These are phyloP conservation scores for Paecilomyces dactylethromorphus DNA, from an alignment of 2,329 filamentous ascomycete genomes.

Conservation along the genomic window DNA sequence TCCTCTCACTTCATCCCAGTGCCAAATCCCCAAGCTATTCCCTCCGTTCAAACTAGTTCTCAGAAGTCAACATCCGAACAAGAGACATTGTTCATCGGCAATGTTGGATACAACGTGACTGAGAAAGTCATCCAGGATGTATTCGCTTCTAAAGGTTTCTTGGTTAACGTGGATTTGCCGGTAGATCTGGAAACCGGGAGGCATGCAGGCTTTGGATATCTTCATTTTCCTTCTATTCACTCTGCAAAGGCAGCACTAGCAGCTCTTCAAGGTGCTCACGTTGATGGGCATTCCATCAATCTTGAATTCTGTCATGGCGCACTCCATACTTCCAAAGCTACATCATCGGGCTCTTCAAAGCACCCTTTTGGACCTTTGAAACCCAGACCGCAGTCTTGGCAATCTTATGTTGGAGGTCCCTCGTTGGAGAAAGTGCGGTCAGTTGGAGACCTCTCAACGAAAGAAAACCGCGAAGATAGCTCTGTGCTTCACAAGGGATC, in stretches of 20 bases:
- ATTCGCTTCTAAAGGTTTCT: conserved; percentile 30
- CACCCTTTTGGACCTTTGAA: neutral
- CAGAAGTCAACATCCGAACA: conserved; percentile 1
- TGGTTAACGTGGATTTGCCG: conserved; percentile 28
- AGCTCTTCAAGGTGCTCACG: conserved; percentile 27
- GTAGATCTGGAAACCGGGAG: conserved; percentile 23
- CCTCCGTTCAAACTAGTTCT: neutral
- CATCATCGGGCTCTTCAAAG: conserved; percentile 11
- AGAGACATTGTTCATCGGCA: conserved; percentile 32
- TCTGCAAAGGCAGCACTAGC: conserved; percentile 30
- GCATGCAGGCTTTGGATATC: conserved; percentile 36
- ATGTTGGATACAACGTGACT: conserved; percentile 32
- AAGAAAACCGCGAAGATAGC: neutral
- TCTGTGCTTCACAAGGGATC: neutral
- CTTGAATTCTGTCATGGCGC: conserved; percentile 29
- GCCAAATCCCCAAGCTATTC: neutral
- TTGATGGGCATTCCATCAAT: conserved; percentile 35
- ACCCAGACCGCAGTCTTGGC: neutral
- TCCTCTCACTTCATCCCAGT: too few relatives aligned
- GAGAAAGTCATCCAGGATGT: conserved; percentile 28
- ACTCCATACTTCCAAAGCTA: conserved; percentile 1
- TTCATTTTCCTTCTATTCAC: conserved; percentile 27
- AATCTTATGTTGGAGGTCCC: neutral
- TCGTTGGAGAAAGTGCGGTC: neutral
- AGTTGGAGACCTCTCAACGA: neutral